Evolutionary conservation across 768 basidiomycete genomes (phyloP), one percentile per base, ranked within the genome.

Genomic region (Brasilioporus rufonigricans): DNA sequence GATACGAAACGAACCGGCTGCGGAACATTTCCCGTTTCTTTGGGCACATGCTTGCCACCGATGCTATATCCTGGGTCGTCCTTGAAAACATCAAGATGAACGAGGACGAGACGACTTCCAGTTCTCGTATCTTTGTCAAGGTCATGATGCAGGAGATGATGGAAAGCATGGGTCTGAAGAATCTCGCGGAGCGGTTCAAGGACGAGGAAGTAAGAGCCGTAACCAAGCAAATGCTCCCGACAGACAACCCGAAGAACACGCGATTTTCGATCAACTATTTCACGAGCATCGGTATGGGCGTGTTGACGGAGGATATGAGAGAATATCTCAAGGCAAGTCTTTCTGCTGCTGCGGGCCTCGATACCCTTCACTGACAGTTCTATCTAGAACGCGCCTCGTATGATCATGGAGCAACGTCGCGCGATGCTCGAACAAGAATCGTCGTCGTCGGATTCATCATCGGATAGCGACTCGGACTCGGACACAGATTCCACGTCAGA

Each of bases 21-120:
- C 92, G 97, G 49, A 99, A 98, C 69, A 97, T 99, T 58, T 91
- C 92, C 11, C 85, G 94, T 40, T 93, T 99, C 77, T 98, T 99
- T 62, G 97, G 97, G 1, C 94, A 97, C 67, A 77, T 98, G 24
- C 58, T 98, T 56, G 82, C 89, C 8, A 86, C 82, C 19, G 97
- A 99, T 69, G 81, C 91, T 1, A 79, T 98, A 50, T 91, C 91
- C 2, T 98, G 97, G 97, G 77, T 84, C 19, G 86, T 85, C 1
- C 76, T 99, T 48, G 85, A 86, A 61, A 83, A 82, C 43, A 81
- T 99, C 65, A 93, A 87, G 71, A 86, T 99, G 75, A 98, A 93
- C 64, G 97, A 99, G 70, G 97, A 98, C 46, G 95, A 98, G 52
- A 99, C 97, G 23, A 98, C 97, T 0, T 91, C 89, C 19, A 93